Base-by-base conservation (phyloP, 2,329 filamentous ascomycete genomes). In the Fusarium chuoi region DNA sequence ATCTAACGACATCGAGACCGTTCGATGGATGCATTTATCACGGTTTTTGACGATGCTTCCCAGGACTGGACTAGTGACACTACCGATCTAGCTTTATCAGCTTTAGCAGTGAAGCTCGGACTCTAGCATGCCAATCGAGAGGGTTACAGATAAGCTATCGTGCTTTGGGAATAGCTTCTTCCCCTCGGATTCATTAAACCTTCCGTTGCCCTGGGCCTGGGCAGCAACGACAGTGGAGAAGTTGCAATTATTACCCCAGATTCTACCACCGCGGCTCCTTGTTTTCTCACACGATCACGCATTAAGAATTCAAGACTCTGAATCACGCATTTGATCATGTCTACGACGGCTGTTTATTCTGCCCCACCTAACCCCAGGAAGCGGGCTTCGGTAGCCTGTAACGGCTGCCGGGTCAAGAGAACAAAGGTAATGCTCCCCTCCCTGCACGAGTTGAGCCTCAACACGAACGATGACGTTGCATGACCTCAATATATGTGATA, bases 301-400 rank as follows among this genome's bases (percentile, higher is more conserved):
- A 22, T 24, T n/a, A 2, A n/a, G 13, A 14, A 18, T 9, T 12
- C 8, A 36, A 36, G 17, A 8, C 15, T 12, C 17, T 22, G 6
- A 28, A 60, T n/a, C 35, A 26, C 22, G 44, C 2, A 24, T 60
- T 26, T 24, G 5, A 41, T 44, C n/a, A 61, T 61, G 58, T 61
- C 48, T 18, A 22, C 30, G 8, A 18, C 48, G 8, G 15, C 58
- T 56, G 26, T 55, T 26, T 26, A 55, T 33, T 20, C 5, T 17
- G 49, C 38, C 24, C 58, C 36, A 55, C 28, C 49, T 44, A 65
- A 65, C 22, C 62, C 59, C 3, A 54, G 62, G 33, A 65, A 65
- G 41, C 51, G 62, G 46, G 62, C 62, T n/a, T 65, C 62, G 2
- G n/a, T 65, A 17, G 62, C 62, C 33, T 65, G 62, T 9, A 65